These are phyloP conservation scores for Gaultheria prostrata DNA, from an alignment of 148 eudicot species.

Conservation along the genomic window DNA sequence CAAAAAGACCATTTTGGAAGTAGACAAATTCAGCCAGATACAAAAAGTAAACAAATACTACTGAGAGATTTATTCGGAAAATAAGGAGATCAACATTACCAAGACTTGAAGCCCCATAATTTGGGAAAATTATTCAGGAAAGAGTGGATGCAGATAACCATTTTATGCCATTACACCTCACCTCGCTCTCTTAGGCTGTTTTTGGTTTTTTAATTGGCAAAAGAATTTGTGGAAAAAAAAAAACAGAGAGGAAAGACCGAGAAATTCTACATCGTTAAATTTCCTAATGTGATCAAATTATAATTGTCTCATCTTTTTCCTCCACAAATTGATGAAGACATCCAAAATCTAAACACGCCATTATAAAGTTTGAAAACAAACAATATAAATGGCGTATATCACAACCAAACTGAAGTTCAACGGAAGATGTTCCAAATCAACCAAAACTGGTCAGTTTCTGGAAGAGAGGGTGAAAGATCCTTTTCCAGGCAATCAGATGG, in stretches of 20 bases:
- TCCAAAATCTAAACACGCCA: not conserved
- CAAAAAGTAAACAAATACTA: not conserved
- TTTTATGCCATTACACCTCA: not conserved
- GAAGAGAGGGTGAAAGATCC: not conserved
- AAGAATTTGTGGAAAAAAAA: not conserved
- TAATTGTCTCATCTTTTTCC: not conserved
- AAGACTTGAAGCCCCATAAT: not conserved
- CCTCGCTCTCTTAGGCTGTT: not conserved
- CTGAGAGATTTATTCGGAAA: not conserved
- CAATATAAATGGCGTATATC: not conserved
- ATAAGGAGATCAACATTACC: not conserved
- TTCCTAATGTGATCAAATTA: not conserved
- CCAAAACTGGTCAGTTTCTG: not conserved
- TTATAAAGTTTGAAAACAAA: not conserved
- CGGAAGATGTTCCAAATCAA: not conserved
- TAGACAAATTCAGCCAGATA: not conserved
- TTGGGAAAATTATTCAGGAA: not conserved
- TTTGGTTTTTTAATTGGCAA: not conserved
- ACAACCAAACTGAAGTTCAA: not conserved
- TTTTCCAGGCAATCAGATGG: not conserved
- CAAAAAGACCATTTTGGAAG: not conserved
- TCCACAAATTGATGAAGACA: not conserved
- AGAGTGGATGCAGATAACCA: not conserved
- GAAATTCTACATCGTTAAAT: not conserved
- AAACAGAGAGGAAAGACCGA: not conserved